Percentiles rank a stretch among this genome's conserved stretches.
Evolutionary conservation across 73 alveolate species (phyloP).

Genomic region (Durusdinium trenchii): DNA sequence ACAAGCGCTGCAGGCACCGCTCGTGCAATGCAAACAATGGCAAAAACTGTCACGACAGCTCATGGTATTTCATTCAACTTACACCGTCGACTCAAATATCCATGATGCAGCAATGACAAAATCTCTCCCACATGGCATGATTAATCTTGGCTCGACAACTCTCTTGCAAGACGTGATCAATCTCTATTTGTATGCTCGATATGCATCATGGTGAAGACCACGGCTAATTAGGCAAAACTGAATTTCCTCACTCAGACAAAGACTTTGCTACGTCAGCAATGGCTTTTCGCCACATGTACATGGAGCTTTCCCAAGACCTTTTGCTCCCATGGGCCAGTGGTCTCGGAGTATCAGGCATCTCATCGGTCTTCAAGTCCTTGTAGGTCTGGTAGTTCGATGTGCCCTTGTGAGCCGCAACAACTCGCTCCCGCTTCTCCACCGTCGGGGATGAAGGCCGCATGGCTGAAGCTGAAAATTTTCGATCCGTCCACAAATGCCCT

Average conservation of each 20-base stretch:
- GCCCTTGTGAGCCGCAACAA: background rate
- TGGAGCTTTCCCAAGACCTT: background rate
- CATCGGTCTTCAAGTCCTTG: background rate
- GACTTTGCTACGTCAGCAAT: too few species aligned
- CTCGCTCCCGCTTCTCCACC: background rate
- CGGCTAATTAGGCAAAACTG: background rate
- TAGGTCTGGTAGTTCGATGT: background rate
- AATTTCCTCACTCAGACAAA: background rate
- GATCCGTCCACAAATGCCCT: too few species aligned
- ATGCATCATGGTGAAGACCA: background rate
- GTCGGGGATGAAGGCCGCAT: too few species aligned
- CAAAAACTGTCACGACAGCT: background rate
- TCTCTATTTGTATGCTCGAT: background rate
- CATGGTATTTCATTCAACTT: background rate
- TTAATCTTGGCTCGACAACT: too few species aligned
- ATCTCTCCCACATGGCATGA: background rate
- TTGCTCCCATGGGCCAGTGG: background rate
- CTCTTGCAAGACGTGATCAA: too few species aligned
- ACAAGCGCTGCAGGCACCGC: too few species aligned
- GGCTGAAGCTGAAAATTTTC: too few species aligned
- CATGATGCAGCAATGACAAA: too few species aligned
- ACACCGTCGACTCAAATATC: background rate
- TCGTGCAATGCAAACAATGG: too few species aligned
- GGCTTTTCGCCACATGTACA: background rate
- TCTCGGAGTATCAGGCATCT: background rate